A percentile compares a stretch with the other conserved stretches of the same genome.
Evolutionary conservation across 75 land plant genomes (phyloP).

Genomic region (Larix kaempferi): DNA sequence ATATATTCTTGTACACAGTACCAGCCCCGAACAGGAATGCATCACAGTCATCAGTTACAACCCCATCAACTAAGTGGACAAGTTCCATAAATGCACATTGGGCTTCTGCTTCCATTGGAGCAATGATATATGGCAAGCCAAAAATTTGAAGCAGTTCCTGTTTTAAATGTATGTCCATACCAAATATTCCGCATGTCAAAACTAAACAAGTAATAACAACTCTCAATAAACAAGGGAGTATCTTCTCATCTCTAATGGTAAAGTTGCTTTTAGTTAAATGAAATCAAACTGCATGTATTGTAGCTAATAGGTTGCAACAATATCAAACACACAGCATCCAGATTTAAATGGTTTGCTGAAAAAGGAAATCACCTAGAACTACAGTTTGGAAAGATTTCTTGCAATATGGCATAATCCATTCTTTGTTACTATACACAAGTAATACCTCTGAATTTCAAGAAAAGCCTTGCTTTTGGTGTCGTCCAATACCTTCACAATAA

Average conservation of each 20-base stretch:
- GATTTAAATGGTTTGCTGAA: background rate
- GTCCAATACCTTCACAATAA: background rate
- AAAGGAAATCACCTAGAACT: background rate
- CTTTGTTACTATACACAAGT: background rate
- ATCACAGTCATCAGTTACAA: conserved; percentile 97
- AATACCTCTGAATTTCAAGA: background rate
- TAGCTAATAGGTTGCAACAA: background rate
- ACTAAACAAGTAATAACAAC: background rate
- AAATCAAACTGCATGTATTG: background rate
- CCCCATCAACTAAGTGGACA: conserved; percentile 83
- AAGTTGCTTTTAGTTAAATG: background rate
- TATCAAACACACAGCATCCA: background rate
- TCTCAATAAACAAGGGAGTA: background rate
- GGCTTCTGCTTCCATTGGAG: conserved; percentile 99
- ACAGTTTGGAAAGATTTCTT: background rate
- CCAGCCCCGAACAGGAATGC: conserved; percentile 94
- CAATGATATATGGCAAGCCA: conserved; percentile 96
- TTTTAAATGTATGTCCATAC: background rate
- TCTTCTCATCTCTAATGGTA: background rate
- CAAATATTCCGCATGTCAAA: background rate
- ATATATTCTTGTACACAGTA: conserved; percentile 95
- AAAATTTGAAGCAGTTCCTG: conserved; percentile 99
- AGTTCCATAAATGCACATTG: conserved; percentile 95
- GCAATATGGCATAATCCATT: background rate
- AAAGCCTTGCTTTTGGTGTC: background rate